phyloP scores from a whole-genome alignment of 352 stramenopile species.

The Phytophthora pistaciae region DNA sequence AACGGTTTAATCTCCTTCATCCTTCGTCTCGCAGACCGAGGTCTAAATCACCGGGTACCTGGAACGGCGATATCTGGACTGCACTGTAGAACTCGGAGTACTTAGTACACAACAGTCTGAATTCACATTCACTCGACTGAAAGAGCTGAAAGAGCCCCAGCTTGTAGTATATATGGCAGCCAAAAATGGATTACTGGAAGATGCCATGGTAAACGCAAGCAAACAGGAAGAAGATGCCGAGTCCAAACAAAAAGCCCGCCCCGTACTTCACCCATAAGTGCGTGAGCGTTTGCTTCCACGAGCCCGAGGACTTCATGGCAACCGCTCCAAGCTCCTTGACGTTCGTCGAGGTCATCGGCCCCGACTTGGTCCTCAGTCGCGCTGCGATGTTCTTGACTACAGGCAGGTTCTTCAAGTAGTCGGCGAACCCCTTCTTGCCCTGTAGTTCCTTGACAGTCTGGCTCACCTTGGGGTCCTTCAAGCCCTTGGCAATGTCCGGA shows the following conservation, averaged over 20 bases:
- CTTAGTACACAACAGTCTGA: no score
- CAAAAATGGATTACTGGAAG: neutral
- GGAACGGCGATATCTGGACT: no score
- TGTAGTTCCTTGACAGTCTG: neutral
- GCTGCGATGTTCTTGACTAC: neutral
- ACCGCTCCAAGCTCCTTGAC: neutral
- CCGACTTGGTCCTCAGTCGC: neutral
- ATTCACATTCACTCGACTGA: no score
- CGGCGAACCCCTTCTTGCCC: neutral
- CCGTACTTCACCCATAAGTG: neutral
- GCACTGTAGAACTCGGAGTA: no score
- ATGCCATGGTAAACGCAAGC: neutral
- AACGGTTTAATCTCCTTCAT: no score
- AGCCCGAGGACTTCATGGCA: neutral
- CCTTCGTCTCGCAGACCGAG: no score
- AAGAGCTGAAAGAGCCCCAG: no score
- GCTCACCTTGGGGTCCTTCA: neutral
- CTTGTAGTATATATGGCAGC: no score
- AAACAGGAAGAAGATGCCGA: neutral
- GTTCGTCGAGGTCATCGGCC: neutral
- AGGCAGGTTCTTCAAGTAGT: neutral
- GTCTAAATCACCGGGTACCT: no score
- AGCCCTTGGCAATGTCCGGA: neutral
- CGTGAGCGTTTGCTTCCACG: neutral
- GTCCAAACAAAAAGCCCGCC: neutral